A percentile compares a stretch with the other conserved stretches of the same genome.
Conservation (phyloP, 1,139 yeast species). For the Saccharomyces hybrid region DNA sequence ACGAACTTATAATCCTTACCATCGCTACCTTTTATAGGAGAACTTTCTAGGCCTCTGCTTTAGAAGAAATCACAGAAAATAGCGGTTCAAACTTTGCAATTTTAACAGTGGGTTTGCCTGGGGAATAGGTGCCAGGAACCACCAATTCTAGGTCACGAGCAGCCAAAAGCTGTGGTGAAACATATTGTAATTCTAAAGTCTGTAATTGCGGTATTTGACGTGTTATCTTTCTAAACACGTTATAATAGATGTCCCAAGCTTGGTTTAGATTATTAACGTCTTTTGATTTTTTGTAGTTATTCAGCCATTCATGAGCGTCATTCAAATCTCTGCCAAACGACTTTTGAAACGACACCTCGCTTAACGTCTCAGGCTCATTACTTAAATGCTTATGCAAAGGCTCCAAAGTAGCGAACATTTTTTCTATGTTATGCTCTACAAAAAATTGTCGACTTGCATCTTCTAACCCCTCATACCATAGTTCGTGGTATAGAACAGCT, state of each 20-base stretch:
- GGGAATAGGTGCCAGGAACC: constrained; percentile 86
- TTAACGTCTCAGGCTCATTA: constrained; percentile 83
- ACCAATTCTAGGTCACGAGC: constrained; percentile 80
- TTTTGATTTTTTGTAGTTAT: constrained; percentile 73
- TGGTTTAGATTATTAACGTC: constrained; percentile 87
- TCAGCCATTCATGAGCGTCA: constrained; percentile 91
- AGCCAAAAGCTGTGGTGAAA: constrained; percentile 78
- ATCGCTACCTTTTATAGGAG: constrained; percentile 74
- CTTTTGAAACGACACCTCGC: constrained; percentile 92
- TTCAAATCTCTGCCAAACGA: constrained; percentile 89
- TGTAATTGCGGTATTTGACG: constrained; percentile 84
- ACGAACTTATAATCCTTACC: constrained; percentile 80
- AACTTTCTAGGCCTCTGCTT: constrained; percentile 92
- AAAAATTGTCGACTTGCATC: constrained; percentile 91
- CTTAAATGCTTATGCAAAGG: constrained; percentile 80
- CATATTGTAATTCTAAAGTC: constrained; percentile 82
- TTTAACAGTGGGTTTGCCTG: constrained; percentile 71
- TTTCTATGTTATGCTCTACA: constrained; percentile 90
- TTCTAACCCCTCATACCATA: constrained; percentile 96
- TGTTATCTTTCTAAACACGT: constrained; percentile 84
- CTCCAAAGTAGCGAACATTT: constrained; percentile 86
- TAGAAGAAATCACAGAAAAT: constrained; percentile 81
- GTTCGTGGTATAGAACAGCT: constrained; percentile 95
- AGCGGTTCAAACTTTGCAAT: constrained; percentile 75
- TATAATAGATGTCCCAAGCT: constrained; percentile 96